Evolutionary conservation across 2,329 filamentous ascomycete species (phyloP), one percentile per base, ranked within the genome.

Genomic region (Leptographium radiaticola): DNA sequence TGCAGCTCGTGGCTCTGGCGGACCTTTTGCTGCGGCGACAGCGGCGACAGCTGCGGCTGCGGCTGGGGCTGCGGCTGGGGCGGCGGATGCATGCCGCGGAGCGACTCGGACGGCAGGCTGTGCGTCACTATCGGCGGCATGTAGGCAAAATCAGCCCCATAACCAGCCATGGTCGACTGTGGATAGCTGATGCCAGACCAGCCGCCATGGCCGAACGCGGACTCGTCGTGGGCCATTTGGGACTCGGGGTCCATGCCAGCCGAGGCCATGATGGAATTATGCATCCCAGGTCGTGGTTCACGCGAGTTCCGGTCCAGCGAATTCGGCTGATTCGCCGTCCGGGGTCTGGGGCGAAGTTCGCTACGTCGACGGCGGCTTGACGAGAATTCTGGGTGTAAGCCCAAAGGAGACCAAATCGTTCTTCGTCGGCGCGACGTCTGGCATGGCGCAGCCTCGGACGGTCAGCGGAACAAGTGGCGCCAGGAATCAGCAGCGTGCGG

Each of bases 141-240:
- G 67, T 85, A 89, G 55, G 74, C 62, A 58, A 71, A 82, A 60
- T 80, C 58, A 15, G 46, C 80, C 56, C 75, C 72, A 64, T 87
- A 89, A 60, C 87, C 84, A 43, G 81, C 74, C 69, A 88, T 80
- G 30, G 83, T 80, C 55, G 84, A 85, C 57, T 84, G 80, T 60
- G 82, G 81, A 62, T 87, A 86, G 15, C 70, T 74, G 62, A 82
- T 75, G 62, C 75, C 75, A 49, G 71, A 71, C 80, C 80, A 81
- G 62, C 68, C 70, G 57, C 77, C 72, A 63, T 67, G 70, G 46
- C 49, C 53, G 44, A 57, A 59, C 15, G 48, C 52, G 9, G 43
- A 45, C 56, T 67, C 66, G 58, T 75, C 71, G 56, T 70, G 69
- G 54, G 69, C 67, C 55, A 73, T 67, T 53, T 73, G 72, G 58